Conservation (phyloP, 2,329 filamentous ascomycete genomes). For the Teratosphaeria pseudoeucalypti region DNA sequence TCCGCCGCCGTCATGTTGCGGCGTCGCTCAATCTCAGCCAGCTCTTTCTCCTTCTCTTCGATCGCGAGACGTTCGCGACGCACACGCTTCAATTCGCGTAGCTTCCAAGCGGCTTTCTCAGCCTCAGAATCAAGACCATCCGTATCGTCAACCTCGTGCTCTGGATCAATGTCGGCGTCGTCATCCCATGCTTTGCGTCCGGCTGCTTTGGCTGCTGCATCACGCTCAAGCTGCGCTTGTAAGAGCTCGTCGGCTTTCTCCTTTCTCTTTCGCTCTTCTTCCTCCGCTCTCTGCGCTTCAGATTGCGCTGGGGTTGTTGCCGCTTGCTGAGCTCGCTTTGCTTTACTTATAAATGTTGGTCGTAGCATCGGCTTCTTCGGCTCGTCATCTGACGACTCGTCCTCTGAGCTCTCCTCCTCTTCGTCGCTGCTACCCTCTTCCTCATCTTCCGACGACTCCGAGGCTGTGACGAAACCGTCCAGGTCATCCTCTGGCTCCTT, state of each 20-base stretch:
- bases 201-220: conserved; percentile 61
- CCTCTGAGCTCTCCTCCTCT: conserved; percentile 29
- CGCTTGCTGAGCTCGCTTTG: conserved; percentile 36
- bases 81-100: conserved; percentile 80
- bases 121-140: conserved; percentile 79
- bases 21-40: conserved; percentile 79
- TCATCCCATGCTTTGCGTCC: conserved; percentile 84
- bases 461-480: conserved; percentile 52
- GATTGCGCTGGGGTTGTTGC: conserved; percentile 14
- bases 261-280: conserved; percentile 49
- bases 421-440: conserved; percentile 29
- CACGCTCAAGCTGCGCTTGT: conserved; percentile 78
- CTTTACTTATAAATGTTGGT: conserved; percentile 59
- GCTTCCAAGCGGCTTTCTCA: conserved; percentile 85
- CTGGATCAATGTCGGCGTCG: conserved; percentile 50
- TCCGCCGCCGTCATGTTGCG: conserved; percentile 80
- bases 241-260: conserved; percentile 69
- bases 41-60: conserved; percentile 71
- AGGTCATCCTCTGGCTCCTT: conserved; percentile 25
- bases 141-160: conserved; percentile 74
- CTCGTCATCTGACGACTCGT: conserved; percentile 45
- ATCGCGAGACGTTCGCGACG: conserved; percentile 79
- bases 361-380: conserved; percentile 48
- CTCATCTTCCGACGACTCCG: conserved; percentile 27
- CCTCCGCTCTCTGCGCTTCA: conserved; percentile 33